These are phyloP conservation scores for Solanum phureja DNA, from an alignment of 257 asterid genomes.

Conservation along the genomic window DNA sequence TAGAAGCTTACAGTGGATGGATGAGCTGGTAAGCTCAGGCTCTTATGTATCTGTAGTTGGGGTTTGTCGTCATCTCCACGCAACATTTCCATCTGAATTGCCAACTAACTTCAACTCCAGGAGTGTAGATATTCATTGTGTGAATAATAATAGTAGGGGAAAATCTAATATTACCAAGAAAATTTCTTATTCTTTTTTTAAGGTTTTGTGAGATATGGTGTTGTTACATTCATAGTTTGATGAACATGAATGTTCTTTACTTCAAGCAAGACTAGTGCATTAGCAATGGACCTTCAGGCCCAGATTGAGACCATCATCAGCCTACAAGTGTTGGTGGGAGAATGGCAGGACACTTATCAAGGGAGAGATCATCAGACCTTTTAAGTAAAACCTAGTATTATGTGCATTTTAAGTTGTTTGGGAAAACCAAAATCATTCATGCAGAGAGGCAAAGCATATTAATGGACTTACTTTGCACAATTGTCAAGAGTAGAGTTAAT, in stretches of 20 bases:
- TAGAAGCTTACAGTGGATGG: background rate
- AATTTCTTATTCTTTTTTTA: background rate
- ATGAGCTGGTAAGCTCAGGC: background rate
- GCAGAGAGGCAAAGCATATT: background rate
- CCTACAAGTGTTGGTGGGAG: background rate
- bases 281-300: background rate
- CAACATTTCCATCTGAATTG: background rate
- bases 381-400: background rate
- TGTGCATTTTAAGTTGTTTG: background rate
- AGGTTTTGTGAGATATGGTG: background rate
- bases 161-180: background rate
- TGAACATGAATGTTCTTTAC: background rate
- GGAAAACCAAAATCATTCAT: background rate
- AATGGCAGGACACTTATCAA: background rate
- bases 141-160: background rate
- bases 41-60: background rate
- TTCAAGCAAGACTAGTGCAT: background rate
- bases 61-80: background rate
- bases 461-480: background rate
- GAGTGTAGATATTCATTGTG: background rate
- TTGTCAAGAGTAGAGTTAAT: background rate
- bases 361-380: background rate
- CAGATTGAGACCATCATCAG: background rate
- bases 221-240: background rate
- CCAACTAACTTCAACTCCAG: background rate